Conservation (phyloP, 148 eudicot species). For the Drosera capensis region DNA sequence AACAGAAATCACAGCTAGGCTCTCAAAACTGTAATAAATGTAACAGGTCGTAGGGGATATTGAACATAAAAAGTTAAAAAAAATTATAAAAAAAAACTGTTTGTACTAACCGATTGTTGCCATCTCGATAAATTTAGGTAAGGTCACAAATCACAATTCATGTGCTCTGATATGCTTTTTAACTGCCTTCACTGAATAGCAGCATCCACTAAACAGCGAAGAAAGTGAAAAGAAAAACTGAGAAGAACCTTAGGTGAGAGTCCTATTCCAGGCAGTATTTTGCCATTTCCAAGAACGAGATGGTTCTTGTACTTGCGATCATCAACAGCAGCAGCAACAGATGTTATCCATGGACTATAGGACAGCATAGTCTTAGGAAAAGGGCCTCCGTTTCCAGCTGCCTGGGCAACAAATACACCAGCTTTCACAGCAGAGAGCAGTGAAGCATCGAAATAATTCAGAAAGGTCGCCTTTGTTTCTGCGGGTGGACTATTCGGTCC, state of each 20-base stretch:
- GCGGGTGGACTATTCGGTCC: slow-evolving; percentile 97
- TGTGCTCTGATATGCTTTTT: too few species aligned
- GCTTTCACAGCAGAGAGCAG: slow-evolving; percentile 87
- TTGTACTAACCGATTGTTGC: too few species aligned
- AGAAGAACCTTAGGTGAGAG: slow-evolving; percentile 60
- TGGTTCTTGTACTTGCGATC: slow-evolving; percentile 95
- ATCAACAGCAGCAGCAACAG: slow-evolving; percentile 97
- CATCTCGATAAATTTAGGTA: too few species aligned
- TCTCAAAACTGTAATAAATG: too few species aligned
- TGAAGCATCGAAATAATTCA: slow-evolving; percentile 83
- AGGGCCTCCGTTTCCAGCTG: slow-evolving; percentile 98
- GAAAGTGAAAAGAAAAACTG: not conserved
- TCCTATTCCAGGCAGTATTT: slow-evolving; percentile 65
- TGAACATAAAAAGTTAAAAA: too few species aligned
- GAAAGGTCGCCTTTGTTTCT: slow-evolving; percentile 68
- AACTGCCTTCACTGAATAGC: too few species aligned
- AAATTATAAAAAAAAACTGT: too few species aligned
- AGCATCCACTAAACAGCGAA: not conserved
- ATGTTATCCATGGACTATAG: slow-evolving; percentile 94
- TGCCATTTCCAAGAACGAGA: slow-evolving; percentile 68
- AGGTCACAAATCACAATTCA: too few species aligned
- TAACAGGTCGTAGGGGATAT: too few species aligned
- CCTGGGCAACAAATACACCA: slow-evolving; percentile 93
- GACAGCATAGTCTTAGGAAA: slow-evolving; percentile 76
- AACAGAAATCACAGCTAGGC: too few species aligned